Evolutionary conservation across 2,329 filamentous ascomycete species (phyloP).

Genomic region (Geosmithia morbida): DNA sequence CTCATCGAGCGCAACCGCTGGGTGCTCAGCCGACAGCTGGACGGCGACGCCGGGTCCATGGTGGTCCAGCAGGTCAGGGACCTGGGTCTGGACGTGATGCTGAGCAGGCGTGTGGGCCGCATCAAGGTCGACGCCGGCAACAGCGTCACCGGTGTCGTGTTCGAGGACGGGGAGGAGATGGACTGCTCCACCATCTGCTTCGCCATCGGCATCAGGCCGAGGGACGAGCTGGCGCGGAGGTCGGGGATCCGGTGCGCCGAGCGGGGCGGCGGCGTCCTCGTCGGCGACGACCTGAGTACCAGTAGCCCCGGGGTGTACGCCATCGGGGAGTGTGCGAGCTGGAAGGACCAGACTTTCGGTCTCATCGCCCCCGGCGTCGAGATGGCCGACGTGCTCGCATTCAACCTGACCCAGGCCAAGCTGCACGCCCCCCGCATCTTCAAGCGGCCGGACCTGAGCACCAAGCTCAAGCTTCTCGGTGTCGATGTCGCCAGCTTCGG

Average conservation of each 20-base stretch:
- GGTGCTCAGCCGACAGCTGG: conserved; percentile 71
- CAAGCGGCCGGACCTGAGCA: conserved; percentile 76
- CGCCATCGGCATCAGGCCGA: conserved; percentile 70
- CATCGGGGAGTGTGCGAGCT: conserved; percentile 83
- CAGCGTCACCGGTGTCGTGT: conserved; percentile 57
- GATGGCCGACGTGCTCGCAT: conserved; percentile 84
- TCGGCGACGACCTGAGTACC: conserved; percentile 54
- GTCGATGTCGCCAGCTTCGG: conserved; percentile 90
- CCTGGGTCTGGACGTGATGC: conserved; percentile 68
- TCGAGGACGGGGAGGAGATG: conserved; percentile 68
- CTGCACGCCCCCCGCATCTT: conserved; percentile 56
- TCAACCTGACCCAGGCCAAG: conserved; percentile 77
- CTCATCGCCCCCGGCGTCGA: conserved; percentile 82
- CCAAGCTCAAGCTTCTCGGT: conserved; percentile 77
- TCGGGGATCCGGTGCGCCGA: conserved; percentile 60
- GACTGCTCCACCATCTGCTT: conserved; percentile 76
- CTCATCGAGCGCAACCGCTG: conserved; percentile 72
- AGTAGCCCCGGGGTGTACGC: conserved; percentile 65
- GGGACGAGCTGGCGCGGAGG: conserved; percentile 60
- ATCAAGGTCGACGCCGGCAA: conserved; percentile 56
- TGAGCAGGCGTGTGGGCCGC: conserved; percentile 59
- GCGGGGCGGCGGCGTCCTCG: conserved; percentile 61
- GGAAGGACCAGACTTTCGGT: conserved; percentile 75
- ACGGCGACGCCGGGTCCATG: conserved; percentile 65
- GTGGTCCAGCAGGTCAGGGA: conserved; percentile 68